These are phyloP conservation scores for Zoysia pacifica DNA, from an alignment of 176 grass and related monocot genomes.

Conservation along the genomic window DNA sequence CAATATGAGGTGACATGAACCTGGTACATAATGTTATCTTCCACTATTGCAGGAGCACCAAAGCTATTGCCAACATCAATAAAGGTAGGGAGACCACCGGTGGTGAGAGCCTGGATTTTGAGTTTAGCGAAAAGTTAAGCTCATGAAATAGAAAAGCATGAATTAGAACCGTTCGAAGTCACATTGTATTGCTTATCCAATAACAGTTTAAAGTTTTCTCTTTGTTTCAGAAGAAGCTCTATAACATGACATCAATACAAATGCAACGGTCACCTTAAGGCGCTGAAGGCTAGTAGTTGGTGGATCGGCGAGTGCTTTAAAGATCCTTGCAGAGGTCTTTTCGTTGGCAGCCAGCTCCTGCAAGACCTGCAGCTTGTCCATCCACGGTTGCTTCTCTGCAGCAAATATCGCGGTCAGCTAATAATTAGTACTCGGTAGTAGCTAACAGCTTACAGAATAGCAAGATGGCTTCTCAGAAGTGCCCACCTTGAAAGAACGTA, in stretches of 20 bases:
- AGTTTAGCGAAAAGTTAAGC: constrained; percentile 28
- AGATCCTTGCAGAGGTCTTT: constrained; percentile 74
- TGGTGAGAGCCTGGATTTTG: constrained; percentile 67
- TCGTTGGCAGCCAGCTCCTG: constrained; percentile 69
- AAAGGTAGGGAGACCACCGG: constrained; percentile 95
- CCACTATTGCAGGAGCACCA: constrained; percentile 87
- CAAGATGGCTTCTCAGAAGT: neutral
- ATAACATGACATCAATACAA: neutral
- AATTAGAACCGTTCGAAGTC: constrained; percentile 3
- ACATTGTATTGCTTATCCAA: neutral
- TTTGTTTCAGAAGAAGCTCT: neutral
- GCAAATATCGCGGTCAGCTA: neutral
- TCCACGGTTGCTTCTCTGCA: constrained; percentile 87
- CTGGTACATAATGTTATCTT: constrained; percentile 97
- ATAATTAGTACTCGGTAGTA: neutral
- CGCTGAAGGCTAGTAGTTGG: constrained; percentile 96
- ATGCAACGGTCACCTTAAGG: constrained; percentile 55
- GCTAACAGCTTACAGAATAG: neutral
- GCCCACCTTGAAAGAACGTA: constrained; percentile 72
- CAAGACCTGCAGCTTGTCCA: constrained; percentile 82
- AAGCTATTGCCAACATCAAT: constrained; percentile 97
- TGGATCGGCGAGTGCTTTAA: constrained; percentile 95
- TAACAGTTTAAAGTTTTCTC: neutral
- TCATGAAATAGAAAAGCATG: neutral
- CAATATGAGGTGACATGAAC: constrained; percentile 50